Base-by-base conservation (phyloP, 1,139 yeast genomes). In the Saccharomycopsis hybrid region DNA sequence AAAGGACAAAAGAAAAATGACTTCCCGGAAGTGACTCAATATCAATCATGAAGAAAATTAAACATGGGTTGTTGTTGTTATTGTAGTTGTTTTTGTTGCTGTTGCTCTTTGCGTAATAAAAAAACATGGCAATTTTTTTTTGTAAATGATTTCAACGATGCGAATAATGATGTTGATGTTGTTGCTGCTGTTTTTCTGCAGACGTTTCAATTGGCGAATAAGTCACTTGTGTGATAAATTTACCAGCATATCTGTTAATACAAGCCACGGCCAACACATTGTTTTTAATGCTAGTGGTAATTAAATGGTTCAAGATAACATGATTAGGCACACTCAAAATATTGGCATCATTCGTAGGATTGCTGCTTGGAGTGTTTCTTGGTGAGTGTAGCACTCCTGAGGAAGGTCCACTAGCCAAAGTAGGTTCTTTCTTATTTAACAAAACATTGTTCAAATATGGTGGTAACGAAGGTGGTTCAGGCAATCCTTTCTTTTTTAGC, bases 161-260 rank as follows among this genome's bases (percentile, higher is more conserved):
- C n/a, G n/a, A n/a, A n/a, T n/a, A n/a, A n/a, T n/a, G n/a, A n/a
- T n/a, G n/a, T n/a, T n/a, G n/a, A n/a, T n/a, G n/a, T n/a, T n/a
- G n/a, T n/a, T n/a, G n/a, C n/a, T n/a, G n/a, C n/a, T n/a, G n/a
- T n/a, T n/a, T n/a, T 36, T 36, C 39, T 8, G n/a, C 18, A 5
- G 5, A 5, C 24, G 39, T 47, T 7, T 51, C 50, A n/a, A 51
- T 46, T 7, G 90, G 87, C 2, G 87, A 80, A 62, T 82, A 85
- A 73, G 83, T 77, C 24, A 83, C 81, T 62, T 83, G 88, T 1
- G 90, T 84, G 37, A 83, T 82, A 59, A 82, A 84, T 65, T 82
- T 83, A 5, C 90, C 90, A 24, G 79, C 76, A 58, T 84, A 84
- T 54, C 92, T 67, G 9, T 87, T 83, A 5, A 85, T 83, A 60